Conservation (phyloP, 106 monocot genomes). For the Allium sativum region DNA sequence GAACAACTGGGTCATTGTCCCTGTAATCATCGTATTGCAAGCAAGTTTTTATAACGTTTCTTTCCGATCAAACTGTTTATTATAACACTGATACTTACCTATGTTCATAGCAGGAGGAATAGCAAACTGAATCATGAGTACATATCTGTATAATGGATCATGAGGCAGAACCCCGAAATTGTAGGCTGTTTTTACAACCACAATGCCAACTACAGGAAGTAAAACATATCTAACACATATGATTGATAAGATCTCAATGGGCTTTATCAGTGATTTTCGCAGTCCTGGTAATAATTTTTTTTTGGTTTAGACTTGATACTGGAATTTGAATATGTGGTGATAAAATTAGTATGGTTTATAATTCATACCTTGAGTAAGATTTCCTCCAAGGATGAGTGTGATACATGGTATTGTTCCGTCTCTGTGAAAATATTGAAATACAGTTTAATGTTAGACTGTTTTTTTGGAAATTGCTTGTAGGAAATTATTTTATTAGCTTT, state of each 20-base stretch:
- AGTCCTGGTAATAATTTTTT: conserved; percentile 45
- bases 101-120: conserved; percentile 12
- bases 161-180: conserved; percentile 29
- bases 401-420: conserved; percentile 37
- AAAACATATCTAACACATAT: conserved; percentile 20
- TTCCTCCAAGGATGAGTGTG: conserved; percentile 61
- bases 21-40: conserved; percentile 16
- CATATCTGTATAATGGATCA: conserved; percentile 34
- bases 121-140: conserved; percentile 41
- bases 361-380: conserved; percentile 35
- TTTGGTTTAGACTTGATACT: conserved; percentile 1
- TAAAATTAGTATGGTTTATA: neutral
- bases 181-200: conserved; percentile 20
- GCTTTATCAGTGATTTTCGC: conserved; percentile 18
- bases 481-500: neutral
- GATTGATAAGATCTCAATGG: conserved; percentile 20
- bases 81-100: neutral
- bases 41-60: no score
- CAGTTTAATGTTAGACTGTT: no score
- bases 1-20: conserved; percentile 55
- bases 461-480: no score
- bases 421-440: conserved; percentile 23
- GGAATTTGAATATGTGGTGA: no score
- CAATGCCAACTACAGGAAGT: conserved; percentile 34
- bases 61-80: neutral